A percentile compares a stretch with the other conserved stretches of the same genome.
phyloP scores from a whole-genome alignment of 306 rosid species.

The Cercis canadensis region DNA sequence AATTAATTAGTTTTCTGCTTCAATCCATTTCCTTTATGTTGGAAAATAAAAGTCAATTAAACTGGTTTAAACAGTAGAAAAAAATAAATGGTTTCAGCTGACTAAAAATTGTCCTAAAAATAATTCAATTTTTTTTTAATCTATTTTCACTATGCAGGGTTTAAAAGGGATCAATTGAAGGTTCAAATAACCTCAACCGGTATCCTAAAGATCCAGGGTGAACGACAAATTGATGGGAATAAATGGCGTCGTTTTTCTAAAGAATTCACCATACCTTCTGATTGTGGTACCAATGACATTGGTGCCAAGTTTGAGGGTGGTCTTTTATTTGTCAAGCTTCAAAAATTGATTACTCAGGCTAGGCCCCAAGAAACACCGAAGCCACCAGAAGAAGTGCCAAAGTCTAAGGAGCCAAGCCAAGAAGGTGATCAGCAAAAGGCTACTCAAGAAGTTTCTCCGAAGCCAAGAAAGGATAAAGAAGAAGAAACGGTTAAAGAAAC shows the following conservation, averaged over 20 bases:
- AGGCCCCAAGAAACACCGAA: not conserved
- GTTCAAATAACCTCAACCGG: slow-evolving; percentile 43
- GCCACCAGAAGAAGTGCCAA: not conserved
- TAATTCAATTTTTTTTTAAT: not conserved
- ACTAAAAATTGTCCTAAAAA: no score
- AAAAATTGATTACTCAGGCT: slow-evolving; percentile 22
- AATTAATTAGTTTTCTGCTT: not conserved
- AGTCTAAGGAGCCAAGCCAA: not conserved
- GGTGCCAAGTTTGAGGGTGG: slow-evolving; percentile 49
- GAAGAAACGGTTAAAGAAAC: not conserved
- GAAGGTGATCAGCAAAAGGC: not conserved
- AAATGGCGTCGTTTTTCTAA: slow-evolving; percentile 50
- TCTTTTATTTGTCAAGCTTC: slow-evolving; percentile 43
- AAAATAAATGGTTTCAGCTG: no score
- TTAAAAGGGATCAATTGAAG: slow-evolving; percentile 42
- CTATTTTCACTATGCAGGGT: slow-evolving; percentile 40
- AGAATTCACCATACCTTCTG: slow-evolving; percentile 41
- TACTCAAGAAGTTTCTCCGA: not conserved
- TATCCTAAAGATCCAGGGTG: slow-evolving; percentile 44
- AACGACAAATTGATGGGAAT: slow-evolving; percentile 28
- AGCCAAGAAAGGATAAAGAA: not conserved
- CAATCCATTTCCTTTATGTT: no score
- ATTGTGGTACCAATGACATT: slow-evolving; percentile 36
- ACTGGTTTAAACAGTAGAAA: no score
- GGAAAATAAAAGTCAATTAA: no score